These are phyloP conservation scores for Fraxinus americana DNA, from an alignment of 257 asterid genomes.

Conservation along the genomic window DNA sequence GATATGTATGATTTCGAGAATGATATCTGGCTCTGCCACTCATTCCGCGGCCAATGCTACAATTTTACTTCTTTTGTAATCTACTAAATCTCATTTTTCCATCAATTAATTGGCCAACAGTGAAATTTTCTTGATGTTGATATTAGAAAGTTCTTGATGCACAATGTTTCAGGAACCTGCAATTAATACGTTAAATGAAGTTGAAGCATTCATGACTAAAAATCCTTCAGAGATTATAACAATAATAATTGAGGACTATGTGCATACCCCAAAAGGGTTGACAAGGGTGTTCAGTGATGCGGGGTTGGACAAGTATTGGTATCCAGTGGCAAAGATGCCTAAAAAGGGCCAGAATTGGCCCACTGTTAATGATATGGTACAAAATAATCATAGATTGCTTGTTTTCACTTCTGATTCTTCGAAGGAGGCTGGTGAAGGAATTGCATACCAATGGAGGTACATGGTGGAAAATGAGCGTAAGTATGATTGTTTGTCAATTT, in stretches of 20 bases:
- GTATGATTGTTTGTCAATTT: slow-evolving; percentile 35
- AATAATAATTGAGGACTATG: slow-evolving; percentile 95
- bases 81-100: slow-evolving; percentile 17
- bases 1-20: slow-evolving; percentile 97
- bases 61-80: slow-evolving; percentile 95
- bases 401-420: slow-evolving; percentile 97
- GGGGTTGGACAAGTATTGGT: slow-evolving; percentile 91
- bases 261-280: slow-evolving; percentile 80
- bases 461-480: slow-evolving; percentile 92
- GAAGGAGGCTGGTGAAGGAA: slow-evolving; percentile 83
- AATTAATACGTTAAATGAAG: slow-evolving; percentile 72
- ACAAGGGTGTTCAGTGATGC: slow-evolving; percentile 73
- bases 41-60: slow-evolving; percentile 90
- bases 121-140: background rate
- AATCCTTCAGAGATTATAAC: slow-evolving; percentile 85
- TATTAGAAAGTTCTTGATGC: slow-evolving; percentile 30
- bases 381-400: slow-evolving; percentile 64
- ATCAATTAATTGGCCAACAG: slow-evolving; percentile 3
- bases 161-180: slow-evolving; percentile 68
- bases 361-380: slow-evolving; percentile 65
- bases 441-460: slow-evolving; percentile 95
- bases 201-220: slow-evolving; percentile 83
- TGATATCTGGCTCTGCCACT: slow-evolving; percentile 97
- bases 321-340: slow-evolving; percentile 88
- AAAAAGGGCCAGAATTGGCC: slow-evolving; percentile 94